Evolutionary conservation across 352 stramenopile species (phyloP), one percentile per base, ranked within the genome.

Genomic region (Phytophthora fragariaefolia): DNA sequence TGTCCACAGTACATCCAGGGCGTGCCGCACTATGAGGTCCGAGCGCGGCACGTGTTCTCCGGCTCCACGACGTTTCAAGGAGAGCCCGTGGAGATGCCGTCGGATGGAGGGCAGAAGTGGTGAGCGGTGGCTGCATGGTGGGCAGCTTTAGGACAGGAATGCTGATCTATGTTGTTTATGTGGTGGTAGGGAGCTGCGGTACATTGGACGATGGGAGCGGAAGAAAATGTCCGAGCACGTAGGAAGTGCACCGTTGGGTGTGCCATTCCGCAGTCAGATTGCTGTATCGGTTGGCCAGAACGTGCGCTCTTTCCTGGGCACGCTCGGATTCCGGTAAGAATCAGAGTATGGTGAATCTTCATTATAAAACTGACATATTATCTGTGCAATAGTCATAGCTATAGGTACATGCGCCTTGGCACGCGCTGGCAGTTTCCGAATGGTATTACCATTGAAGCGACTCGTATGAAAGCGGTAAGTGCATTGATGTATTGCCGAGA

Each of bases 191-290:
- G 87, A 95, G 52, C 65, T 95, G 55, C 69, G 87, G 13, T 93
- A 95, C 71, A 90, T 95, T 51, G 87, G 87, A 4, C 83, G 87
- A 27, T 95, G 87, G 87, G 87, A 95, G 63, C 82, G 85, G 27
- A 95, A 95, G 61, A 95, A 95, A 45, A 85, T 93, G 79, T 92
- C 85, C 12, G 87, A 95, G 34, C 86, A 92, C 45, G 83, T 85
- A 6, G 77, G 79, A 17, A 83, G 68, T 24, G 72, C 79, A 36
- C 80, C 84, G 22, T 38, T 91, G 4, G 83, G 80, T 18, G 87
- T 95, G 30, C 84, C 87, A 27, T 95, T 92, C 68, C 87, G 87
- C 34, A 95, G 87, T 36, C 86, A 92, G 38, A 93, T 90, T 46
- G 87, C 87, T 4, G 85, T 95, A 10, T 95, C 87, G 0, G 85